Percentiles rank a stretch among this genome's conserved stretches.
These are phyloP conservation scores for Ophiostoma sp. DNA, from an alignment of 2,329 filamentous ascomycete genomes.

Conservation along the genomic window DNA sequence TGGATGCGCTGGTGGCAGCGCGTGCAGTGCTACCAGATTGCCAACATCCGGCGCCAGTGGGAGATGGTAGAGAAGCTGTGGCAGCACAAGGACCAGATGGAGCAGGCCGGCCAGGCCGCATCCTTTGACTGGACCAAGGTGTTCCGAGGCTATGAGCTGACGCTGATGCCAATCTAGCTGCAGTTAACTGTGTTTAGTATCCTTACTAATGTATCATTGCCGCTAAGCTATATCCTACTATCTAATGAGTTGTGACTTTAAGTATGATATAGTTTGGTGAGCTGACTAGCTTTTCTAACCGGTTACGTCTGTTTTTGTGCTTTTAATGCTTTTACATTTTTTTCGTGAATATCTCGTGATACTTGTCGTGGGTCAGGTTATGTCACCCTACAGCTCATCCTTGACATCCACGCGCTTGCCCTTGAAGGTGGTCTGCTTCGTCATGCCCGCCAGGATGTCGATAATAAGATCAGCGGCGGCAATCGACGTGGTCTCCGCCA, in stretches of 20 bases:
- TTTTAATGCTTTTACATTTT: background rate
- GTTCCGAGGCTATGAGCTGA: conserved; percentile 4
- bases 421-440: conserved; percentile 13
- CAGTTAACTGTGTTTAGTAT: too few species aligned
- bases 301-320: background rate
- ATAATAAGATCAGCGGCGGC: conserved; percentile 23
- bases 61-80: conserved; percentile 57
- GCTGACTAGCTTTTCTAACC: too few species aligned
- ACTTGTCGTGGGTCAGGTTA: background rate
- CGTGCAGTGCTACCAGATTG: conserved; percentile 18
- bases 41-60: conserved; percentile 58
- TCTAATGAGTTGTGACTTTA: too few species aligned
- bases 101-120: background rate
- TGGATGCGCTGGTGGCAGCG: conserved; percentile 20
- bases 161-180: background rate
- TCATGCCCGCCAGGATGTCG: conserved; percentile 23
- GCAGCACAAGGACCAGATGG: conserved; percentile 27
- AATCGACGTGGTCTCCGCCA: conserved; percentile 23
- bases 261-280: too few species aligned
- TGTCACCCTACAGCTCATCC: conserved; percentile 18
- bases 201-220: too few species aligned
- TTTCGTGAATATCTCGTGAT: background rate
- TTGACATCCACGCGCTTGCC: conserved; percentile 1
- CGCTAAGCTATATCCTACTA: too few species aligned
- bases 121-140: conserved; percentile 18